Conservation (phyloP, 306 rosid species). For the Rosa lucieae region DNA sequence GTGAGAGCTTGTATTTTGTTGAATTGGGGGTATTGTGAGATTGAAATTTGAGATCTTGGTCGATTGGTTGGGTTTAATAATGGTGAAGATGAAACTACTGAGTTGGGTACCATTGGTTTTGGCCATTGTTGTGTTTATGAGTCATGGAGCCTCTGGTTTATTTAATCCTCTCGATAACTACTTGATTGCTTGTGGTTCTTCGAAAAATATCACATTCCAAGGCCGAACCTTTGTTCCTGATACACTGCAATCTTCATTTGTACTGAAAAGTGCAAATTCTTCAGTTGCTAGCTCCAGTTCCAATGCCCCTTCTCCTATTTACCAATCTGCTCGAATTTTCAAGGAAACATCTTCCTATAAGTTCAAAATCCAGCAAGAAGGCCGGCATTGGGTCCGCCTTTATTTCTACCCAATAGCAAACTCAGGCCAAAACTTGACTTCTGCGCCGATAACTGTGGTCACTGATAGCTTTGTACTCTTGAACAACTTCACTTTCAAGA, state of each 20-base stretch:
- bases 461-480: constrained; percentile 79
- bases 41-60: constrained; percentile 23
- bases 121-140: constrained; percentile 32
- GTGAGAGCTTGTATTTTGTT: neutral
- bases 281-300: constrained; percentile 54
- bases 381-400: constrained; percentile 87
- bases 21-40: constrained; percentile 1
- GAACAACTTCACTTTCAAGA: constrained; percentile 66
- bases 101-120: constrained; percentile 44
- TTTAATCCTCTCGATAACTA: constrained; percentile 70
- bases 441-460: constrained; percentile 69
- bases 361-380: constrained; percentile 50
- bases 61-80: constrained; percentile 13
- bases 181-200: constrained; percentile 80
- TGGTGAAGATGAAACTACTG: constrained; percentile 48
- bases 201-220: constrained; percentile 58
- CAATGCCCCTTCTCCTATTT: constrained; percentile 58
- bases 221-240: constrained; percentile 78
- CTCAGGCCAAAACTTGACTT: constrained; percentile 46
- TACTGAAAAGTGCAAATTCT: constrained; percentile 53
- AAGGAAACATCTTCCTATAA: constrained; percentile 55
- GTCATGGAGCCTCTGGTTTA: constrained; percentile 48
- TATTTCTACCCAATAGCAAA: constrained; percentile 65
- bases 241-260: constrained; percentile 55
- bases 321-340: constrained; percentile 77